Percentiles rank a stretch among this genome's conserved stretches.
Evolutionary conservation across 2,329 filamentous ascomycete genomes (phyloP).

Genomic region (Aspergillus brunneoviolaceus): DNA sequence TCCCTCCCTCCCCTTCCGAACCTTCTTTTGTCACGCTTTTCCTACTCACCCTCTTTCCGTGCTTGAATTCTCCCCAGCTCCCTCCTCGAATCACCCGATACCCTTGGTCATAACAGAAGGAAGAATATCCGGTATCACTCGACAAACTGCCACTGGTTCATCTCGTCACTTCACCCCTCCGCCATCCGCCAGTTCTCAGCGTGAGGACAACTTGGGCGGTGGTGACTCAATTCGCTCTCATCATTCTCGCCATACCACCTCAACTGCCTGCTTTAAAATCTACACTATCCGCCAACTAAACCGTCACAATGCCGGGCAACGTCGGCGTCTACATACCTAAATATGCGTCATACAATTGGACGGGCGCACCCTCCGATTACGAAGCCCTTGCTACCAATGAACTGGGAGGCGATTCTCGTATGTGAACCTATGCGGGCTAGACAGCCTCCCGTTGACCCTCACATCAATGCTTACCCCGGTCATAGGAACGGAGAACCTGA

Average conservation of each 20-base stretch:
- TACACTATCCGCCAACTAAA: not conserved
- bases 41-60: not conserved
- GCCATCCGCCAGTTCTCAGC: slow-evolving; percentile 7
- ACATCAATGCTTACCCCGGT: slow-evolving; percentile 13
- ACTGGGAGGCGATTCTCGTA: slow-evolving; percentile 76
- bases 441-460: not conserved
- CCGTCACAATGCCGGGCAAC: slow-evolving; percentile 31
- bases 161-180: not conserved
- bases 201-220: slow-evolving; percentile 2
- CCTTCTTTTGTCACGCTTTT: not conserved
- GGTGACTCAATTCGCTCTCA: not conserved
- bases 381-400: slow-evolving; percentile 52
- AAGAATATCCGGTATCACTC: not conserved
- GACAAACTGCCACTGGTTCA: not conserved
- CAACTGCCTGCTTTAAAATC: not conserved
- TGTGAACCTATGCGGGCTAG: slow-evolving; percentile 38
- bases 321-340: slow-evolving; percentile 37
- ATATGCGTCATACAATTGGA: slow-evolving; percentile 53
- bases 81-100: not conserved
- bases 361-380: slow-evolving; percentile 46
- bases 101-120: not conserved
- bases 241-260: not conserved
- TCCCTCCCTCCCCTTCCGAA: not conserved
- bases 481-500: slow-evolving; percentile 78
- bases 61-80: not conserved